phyloP scores from a whole-genome alignment of 257 asterid species.

The Nyctanthes arbortristis region DNA sequence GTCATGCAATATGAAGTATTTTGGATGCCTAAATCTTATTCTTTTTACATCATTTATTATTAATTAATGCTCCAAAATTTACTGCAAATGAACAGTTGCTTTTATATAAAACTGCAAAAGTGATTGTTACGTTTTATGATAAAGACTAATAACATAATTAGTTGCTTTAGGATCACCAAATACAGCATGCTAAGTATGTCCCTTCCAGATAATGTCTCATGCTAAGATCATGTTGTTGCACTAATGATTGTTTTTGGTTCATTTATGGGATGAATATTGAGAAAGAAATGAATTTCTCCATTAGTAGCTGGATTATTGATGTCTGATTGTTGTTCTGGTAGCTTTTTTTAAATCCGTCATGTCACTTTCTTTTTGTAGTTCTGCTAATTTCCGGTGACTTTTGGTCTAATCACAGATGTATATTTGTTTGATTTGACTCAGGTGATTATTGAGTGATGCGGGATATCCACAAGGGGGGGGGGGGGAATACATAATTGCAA shows the following conservation, averaged over 20 bases:
- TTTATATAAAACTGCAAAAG: background rate
- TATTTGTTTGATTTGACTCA: slow-evolving; percentile 7
- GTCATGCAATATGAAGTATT: slow-evolving; percentile 8
- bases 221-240: slow-evolving; percentile 5
- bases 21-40: background rate
- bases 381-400: background rate
- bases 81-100: background rate
- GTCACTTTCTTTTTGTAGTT: background rate
- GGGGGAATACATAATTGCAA: slow-evolving; percentile 15
- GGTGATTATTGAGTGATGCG: background rate
- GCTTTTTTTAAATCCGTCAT: slow-evolving; percentile 2
- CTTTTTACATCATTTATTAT: background rate
- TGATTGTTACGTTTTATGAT: background rate
- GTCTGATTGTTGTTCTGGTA: slow-evolving; percentile 12
- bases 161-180: background rate
- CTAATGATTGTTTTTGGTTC: slow-evolving; percentile 6
- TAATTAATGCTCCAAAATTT: slow-evolving; percentile 12
- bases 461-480: slow-evolving; percentile 16
- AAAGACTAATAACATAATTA: background rate
- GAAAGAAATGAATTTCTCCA: slow-evolving; percentile 5
- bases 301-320: background rate
- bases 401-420: slow-evolving; percentile 10
- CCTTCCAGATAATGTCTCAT: background rate
- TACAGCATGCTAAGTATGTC: slow-evolving; percentile 16
- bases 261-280: slow-evolving; percentile 16